Evolutionary conservation across 2,329 filamentous ascomycete species (phyloP).

Genomic region (Nemania sp.): DNA sequence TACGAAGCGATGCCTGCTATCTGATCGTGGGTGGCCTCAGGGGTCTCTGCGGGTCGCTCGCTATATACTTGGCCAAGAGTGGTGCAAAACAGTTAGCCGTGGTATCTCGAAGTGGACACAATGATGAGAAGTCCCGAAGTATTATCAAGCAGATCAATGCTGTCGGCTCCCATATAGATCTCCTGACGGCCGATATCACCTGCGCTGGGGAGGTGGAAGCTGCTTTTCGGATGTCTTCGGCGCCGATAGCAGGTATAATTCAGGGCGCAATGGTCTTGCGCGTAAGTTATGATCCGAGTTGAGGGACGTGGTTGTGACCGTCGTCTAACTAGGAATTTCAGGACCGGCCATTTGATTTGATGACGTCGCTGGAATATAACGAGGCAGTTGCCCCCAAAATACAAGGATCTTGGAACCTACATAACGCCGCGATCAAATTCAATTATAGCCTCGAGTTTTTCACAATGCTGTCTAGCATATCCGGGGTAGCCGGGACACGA

Average conservation of each 20-base stretch:
- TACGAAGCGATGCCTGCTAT: slow-evolving; percentile 29
- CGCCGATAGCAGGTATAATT: slow-evolving; percentile 32
- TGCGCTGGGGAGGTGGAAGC: slow-evolving; percentile 16
- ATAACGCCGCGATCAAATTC: slow-evolving; percentile 30
- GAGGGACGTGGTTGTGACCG: no score
- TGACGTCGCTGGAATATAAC: slow-evolving; percentile 40
- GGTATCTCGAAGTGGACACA: slow-evolving; percentile 37
- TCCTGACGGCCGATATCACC: slow-evolving; percentile 28
- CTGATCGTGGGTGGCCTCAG: slow-evolving; percentile 43
- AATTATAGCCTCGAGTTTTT: slow-evolving; percentile 43
- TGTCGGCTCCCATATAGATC: slow-evolving; percentile 26
- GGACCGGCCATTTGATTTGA: slow-evolving; percentile 34
- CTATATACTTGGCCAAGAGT: slow-evolving; percentile 38
- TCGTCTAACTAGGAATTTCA: slow-evolving; percentile 19
- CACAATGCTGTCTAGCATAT: slow-evolving; percentile 40
- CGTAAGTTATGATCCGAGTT: no score
- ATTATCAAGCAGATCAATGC: slow-evolving; percentile 28
- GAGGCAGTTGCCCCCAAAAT: slow-evolving; percentile 41
- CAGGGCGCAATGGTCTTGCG: slow-evolving; percentile 31
- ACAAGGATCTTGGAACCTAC: slow-evolving; percentile 45
- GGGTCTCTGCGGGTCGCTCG: slow-evolving; percentile 43
- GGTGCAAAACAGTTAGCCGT: slow-evolving; percentile 41
- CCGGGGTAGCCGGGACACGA: slow-evolving; percentile 40
- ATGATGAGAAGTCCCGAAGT: slow-evolving; percentile 35
- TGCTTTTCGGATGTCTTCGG: slow-evolving; percentile 10